Base-by-base conservation (phyloP, 2,329 filamentous ascomycete genomes). In the Beauveria sp. region DNA sequence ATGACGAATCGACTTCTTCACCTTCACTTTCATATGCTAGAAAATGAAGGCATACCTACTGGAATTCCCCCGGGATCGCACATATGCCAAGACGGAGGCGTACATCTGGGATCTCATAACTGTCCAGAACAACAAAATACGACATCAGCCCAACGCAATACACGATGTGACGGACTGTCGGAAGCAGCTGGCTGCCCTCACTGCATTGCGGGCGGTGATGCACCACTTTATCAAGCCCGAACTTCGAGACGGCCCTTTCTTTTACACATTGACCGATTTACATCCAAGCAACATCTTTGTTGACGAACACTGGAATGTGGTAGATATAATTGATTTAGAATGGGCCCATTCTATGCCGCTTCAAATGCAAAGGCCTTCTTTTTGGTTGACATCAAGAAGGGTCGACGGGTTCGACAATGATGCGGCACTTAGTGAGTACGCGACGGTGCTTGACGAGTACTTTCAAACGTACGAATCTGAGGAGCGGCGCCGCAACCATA, bases 231-330 rank as follows among this genome's bases (percentile, higher is more conserved):
- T 67, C 28, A 67, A 14, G 60, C 64, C 16, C 66, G 71, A 5
- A 14, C 31, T 34, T 14, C 31, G 31, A 34, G 50, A 69, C 20
- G 72, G 73, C 1, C 73, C 71, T 7, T 76, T 74, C 57, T 59
- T 69, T 20, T 65, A 70, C 40, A 65, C 55, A 1, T 68, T 77
- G 1, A 75, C 71, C 28, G 73, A 77, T 63, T 61, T 76, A 18
- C 73, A 74, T 55, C 65, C 69, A 49, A 73, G 70, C 46, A 77
- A 78, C 56, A 71, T 73, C 7, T 71, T 73, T 40, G 68, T 73
- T 12, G 69, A 74, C 52, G 45, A 68, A 24, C 38, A 72, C 16
- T 74, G 68, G 70, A 68, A 72, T 52, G 66, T 74, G 51, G 69
- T 62, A 50, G 67, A 48, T 28, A 43, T 72, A 18, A 68, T 73